phyloP scores from a whole-genome alignment of 768 basidiomycete genomes.

The Gloeostereum incarnatum region DNA sequence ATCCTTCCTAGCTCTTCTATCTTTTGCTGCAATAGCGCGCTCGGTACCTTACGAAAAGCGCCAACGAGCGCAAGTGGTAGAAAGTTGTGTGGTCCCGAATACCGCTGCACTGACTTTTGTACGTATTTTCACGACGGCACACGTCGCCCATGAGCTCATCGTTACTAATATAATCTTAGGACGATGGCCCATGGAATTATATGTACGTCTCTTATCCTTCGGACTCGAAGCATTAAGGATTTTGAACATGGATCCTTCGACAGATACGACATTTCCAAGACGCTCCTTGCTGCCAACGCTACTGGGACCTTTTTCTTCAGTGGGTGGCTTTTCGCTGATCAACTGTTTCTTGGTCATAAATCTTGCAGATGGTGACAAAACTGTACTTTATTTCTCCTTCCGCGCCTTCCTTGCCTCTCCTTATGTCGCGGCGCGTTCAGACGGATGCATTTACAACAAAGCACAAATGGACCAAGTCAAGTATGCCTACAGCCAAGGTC shows the following conservation, averaged over 20 bases:
- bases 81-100: too few species aligned
- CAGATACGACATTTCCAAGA: constrained; percentile 27
- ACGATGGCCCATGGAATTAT: constrained; percentile 32
- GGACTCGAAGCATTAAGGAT: background rate
- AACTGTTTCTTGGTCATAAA: background rate
- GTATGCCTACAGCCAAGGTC: constrained; percentile 27
- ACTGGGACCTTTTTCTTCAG: constrained; percentile 37
- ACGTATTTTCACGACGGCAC: constrained; percentile 8
- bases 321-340: constrained; percentile 14
- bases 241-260: too few species aligned
- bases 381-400: constrained; percentile 12
- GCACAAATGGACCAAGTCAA: constrained; percentile 22
- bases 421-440: too few species aligned
- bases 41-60: too few species aligned
- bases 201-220: constrained; percentile 12
- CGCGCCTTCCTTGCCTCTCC: background rate
- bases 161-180: too few species aligned
- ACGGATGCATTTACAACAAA: constrained; percentile 31
- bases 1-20: too few species aligned
- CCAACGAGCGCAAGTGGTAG: too few species aligned
- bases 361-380: constrained; percentile 31
- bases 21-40: too few species aligned
- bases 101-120: constrained; percentile 33
- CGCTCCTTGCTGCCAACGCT: constrained; percentile 21
- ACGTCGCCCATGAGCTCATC: background rate